Evolutionary conservation across 805 yeast species (phyloP), one percentile per base, ranked within the genome.

Genomic region (Schwanniomyces sp.): DNA sequence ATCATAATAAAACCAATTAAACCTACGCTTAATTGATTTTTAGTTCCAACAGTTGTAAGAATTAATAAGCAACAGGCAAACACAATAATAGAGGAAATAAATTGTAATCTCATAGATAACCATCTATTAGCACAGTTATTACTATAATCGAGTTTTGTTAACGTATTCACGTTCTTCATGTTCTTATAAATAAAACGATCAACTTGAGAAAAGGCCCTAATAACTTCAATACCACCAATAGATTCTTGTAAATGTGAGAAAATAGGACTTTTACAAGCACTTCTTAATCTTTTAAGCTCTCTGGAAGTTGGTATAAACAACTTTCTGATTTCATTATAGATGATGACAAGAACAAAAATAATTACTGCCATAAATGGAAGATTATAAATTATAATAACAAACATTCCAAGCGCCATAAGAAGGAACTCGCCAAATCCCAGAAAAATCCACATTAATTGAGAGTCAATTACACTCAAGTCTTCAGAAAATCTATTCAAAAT

Each of bases 401-500:
- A 41, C 26, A 85, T 80, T 47, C 94, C 94, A 27, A 77, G 45
- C 5, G 85, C 80, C 54, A 75, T 80, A 41, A 83, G 52, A 43
- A 86, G 73, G 66, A 84, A 66, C 60, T 86, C 91, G 47, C 82
- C 78, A 70, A n/a, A 72, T 62, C 75, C 70, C 70, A 25, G 75
- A 74, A 1, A 73, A 61, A 48, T 72, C 58, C 47, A 70, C 57
- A 1, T 70, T 49, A 89, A 68, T 64, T 86, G 92, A 61, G 87
- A 88, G 59, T 90, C 96, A 63, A 89, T 69, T 5, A 84, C 83
- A 62, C 89, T 95, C 0, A 94, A 86, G 63, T 90, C 97, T 56
- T 88, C 88, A 2, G 96, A 88, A 64, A 89, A 90, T 54, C 96
- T 74, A 66, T 88, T 90, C 63, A 91, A 71, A 49, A 90, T 84